Conservation (phyloP, 495 filamentous ascomycete species). For the Xylaria acuta region DNA sequence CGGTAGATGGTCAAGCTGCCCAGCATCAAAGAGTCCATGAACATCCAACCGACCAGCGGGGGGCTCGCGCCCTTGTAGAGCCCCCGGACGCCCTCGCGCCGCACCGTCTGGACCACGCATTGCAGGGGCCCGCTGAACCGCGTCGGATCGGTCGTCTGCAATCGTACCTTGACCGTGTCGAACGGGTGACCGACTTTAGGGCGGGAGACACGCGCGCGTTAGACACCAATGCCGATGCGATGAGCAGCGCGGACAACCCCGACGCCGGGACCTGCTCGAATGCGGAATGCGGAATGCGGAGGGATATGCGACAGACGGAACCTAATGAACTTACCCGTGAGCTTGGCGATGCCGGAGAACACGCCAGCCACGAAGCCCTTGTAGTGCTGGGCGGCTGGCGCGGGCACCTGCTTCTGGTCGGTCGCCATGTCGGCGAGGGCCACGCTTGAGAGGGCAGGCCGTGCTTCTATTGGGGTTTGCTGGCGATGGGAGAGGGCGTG, state of each 20-base stretch:
- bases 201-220: neutral
- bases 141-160: slow-evolving; percentile 80
- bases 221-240: neutral
- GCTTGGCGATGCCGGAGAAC: slow-evolving; percentile 91
- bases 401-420: slow-evolving; percentile 39
- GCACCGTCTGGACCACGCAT: slow-evolving; percentile 80
- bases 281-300: neutral
- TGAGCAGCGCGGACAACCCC: neutral
- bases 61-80: slow-evolving; percentile 93
- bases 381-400: slow-evolving; percentile 60
- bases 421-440: slow-evolving; percentile 32
- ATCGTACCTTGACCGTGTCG: slow-evolving; percentile 94
- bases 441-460: neutral
- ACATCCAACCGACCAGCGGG: slow-evolving; percentile 95
- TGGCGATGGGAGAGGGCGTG: too few species aligned
- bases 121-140: slow-evolving; percentile 89
- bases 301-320: too few species aligned
- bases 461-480: neutral
- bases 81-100: slow-evolving; percentile 77
- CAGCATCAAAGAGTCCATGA: slow-evolving; percentile 96
- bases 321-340: slow-evolving; percentile 65
- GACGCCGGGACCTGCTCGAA: neutral
- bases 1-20: slow-evolving; percentile 91
- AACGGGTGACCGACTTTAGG: slow-evolving; percentile 66
- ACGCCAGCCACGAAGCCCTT: slow-evolving; percentile 94